Evolutionary conservation across 139 green algal species (phyloP).

Genomic region (Picochlorum sp.): DNA sequence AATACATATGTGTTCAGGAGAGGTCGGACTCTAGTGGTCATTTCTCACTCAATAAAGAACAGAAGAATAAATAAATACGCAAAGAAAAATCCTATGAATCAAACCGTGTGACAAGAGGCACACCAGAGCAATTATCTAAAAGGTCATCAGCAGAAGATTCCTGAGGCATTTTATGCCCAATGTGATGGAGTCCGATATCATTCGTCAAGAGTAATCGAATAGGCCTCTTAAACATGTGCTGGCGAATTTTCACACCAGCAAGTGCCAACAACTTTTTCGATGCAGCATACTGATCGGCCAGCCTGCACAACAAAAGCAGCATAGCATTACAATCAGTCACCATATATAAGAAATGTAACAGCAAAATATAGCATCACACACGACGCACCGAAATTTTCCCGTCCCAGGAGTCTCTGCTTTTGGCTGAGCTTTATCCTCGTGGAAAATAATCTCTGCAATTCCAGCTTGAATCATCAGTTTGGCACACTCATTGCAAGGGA

Average conservation of each 20-base stretch:
- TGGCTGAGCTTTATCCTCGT: constrained; percentile 56
- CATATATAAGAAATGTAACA: not conserved
- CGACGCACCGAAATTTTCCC: constrained; percentile 3
- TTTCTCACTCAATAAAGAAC: too few species aligned
- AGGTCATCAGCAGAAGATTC: too few species aligned
- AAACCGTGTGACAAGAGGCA: too few species aligned
- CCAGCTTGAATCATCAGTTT: constrained; percentile 94
- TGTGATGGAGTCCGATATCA: not conserved
- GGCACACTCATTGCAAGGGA: constrained; percentile 98
- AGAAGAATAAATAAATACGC: too few species aligned
- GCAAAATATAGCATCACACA: not conserved
- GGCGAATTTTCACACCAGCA: constrained; percentile 60
- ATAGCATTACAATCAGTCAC: not conserved
- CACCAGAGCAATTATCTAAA: too few species aligned
- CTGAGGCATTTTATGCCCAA: too few species aligned
- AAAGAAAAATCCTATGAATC: too few species aligned
- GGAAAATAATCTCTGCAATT: constrained; percentile 82
- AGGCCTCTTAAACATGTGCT: constrained; percentile 40
- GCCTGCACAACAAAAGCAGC: constrained; percentile 19
- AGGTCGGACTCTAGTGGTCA: not conserved
- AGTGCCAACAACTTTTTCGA: constrained; percentile 52
- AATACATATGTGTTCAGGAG: constrained; percentile 62
- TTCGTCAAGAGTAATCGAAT: constrained; percentile 27
- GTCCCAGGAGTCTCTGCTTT: constrained; percentile 4
- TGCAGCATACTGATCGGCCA: constrained; percentile 51